Conservation (phyloP, 192 early-diverging fungal genomes). For the Umbelopsis vinacea region DNA sequence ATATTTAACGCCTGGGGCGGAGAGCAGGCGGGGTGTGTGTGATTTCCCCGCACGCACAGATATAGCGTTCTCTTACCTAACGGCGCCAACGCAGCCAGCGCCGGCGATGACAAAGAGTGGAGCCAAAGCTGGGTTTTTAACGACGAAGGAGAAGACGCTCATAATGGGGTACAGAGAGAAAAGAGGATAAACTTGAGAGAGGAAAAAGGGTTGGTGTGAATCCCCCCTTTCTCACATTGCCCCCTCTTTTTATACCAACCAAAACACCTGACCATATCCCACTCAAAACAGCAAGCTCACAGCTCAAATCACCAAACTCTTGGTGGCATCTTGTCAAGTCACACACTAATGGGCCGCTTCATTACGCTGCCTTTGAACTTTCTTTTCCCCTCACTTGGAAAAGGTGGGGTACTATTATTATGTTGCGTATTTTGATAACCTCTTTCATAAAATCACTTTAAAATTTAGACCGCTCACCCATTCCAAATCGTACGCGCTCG, state of each 20-base stretch:
- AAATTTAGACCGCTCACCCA: no score
- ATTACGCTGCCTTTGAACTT: no score
- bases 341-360: no score
- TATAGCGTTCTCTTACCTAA: conserved; percentile 24
- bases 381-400: no score
- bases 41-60: neutral
- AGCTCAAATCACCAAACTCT: no score
- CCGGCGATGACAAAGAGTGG: conserved; percentile 38
- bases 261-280: no score
- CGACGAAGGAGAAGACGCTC: conserved; percentile 30
- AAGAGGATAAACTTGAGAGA: conserved; percentile 2
- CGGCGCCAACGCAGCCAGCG: conserved; percentile 31
- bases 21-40: neutral
- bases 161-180: conserved; percentile 20
- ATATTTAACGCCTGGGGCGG: neutral
- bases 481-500: no score
- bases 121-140: conserved; percentile 34
- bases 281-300: no score
- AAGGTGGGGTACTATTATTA: no score
- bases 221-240: neutral
- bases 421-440: no score
- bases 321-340: no score
- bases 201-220: neutral
- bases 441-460: no score
- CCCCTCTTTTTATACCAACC: neutral